These are phyloP conservation scores for Hypoxylon rubiginosum DNA, from an alignment of 2,329 filamentous ascomycete species.

Conservation along the genomic window DNA sequence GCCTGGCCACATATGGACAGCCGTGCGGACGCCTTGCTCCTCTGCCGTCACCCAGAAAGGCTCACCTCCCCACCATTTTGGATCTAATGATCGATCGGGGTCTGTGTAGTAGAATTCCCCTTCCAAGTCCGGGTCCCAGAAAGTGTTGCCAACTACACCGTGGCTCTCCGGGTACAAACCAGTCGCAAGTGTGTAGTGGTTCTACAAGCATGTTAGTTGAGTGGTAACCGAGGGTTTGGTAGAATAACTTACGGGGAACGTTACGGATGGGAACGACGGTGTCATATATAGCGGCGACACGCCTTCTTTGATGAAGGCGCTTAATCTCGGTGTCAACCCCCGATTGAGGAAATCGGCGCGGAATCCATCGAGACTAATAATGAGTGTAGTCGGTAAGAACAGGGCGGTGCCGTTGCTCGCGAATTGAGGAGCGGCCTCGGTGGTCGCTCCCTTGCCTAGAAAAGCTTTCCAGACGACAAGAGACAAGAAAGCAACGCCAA, in stretches of 20 bases:
- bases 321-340: conserved; percentile 85
- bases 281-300: conserved; percentile 93
- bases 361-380: conserved; percentile 96
- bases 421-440: conserved; percentile 51
- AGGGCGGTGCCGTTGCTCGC: conserved; percentile 86
- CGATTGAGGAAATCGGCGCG: conserved; percentile 91
- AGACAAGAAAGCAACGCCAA: conserved; percentile 69
- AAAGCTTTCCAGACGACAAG: conserved; percentile 72
- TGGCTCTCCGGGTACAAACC: conserved; percentile 94
- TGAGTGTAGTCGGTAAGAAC: conserved; percentile 91
- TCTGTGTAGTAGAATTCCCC: conserved; percentile 92
- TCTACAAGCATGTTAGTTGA: conserved; percentile 54
- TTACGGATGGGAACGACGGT: conserved; percentile 95
- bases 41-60: conserved; percentile 96
- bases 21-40: conserved; percentile 80
- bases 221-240: background rate
- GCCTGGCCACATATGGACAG: conserved; percentile 99
- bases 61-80: conserved; percentile 96
- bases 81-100: conserved; percentile 78
- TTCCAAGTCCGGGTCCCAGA: conserved; percentile 85
- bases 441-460: conserved; percentile 56
- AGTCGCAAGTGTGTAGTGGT: conserved; percentile 94
- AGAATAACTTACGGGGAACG: conserved; percentile 74
- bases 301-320: conserved; percentile 82
- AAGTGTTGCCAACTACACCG: conserved; percentile 92